phyloP scores from a whole-genome alignment of 2,329 filamentous ascomycete species.

The Fusarium poae region DNA sequence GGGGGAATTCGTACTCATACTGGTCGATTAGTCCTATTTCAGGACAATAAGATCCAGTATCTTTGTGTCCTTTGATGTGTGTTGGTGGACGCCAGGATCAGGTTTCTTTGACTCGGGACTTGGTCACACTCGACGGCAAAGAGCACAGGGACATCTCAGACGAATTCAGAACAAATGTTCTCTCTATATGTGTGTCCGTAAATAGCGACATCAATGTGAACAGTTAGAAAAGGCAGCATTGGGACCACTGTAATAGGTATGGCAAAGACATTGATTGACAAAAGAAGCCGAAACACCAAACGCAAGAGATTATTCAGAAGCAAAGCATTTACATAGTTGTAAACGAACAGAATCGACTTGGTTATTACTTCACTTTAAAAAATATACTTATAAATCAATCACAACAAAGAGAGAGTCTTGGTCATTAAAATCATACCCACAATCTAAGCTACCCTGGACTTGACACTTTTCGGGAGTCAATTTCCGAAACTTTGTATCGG shows the following conservation, averaged over 20 bases:
- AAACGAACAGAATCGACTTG: background rate
- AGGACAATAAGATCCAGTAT: background rate
- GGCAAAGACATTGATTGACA: no score
- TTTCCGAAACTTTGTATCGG: slow-evolving; percentile 48
- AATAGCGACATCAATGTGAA: background rate
- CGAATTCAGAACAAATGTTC: background rate
- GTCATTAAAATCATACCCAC: no score
- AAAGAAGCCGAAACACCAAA: background rate
- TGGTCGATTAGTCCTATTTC: background rate
- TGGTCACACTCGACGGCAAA: background rate
- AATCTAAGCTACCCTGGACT: slow-evolving; percentile 12
- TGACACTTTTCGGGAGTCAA: slow-evolving; percentile 28
- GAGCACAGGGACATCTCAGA: background rate
- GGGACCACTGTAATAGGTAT: background rate
- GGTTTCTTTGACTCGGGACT: slow-evolving; percentile 5
- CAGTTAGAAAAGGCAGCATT: background rate
- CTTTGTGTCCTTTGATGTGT: background rate
- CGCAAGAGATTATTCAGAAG: background rate
- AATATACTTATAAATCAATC: background rate
- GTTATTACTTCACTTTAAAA: background rate
- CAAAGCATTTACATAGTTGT: background rate
- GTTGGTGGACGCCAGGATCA: background rate
- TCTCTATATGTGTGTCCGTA: background rate
- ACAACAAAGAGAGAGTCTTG: background rate
- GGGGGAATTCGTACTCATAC: no score